Conservation (phyloP, 2,329 filamentous ascomycete genomes). For the Colletotrichum sp. region DNA sequence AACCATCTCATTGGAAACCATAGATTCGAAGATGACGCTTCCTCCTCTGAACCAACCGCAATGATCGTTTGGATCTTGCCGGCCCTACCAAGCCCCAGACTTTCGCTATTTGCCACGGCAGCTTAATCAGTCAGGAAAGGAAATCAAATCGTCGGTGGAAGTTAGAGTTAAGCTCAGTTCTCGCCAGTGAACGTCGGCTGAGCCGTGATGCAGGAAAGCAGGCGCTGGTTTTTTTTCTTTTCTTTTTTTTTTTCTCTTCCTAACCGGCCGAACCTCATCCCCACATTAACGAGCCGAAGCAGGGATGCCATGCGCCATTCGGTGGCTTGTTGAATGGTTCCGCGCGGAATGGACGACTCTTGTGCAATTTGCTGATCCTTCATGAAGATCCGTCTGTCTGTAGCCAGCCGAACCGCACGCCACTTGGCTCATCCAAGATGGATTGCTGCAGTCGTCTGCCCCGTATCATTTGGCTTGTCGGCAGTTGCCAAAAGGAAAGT, state of each 20-base stretch:
- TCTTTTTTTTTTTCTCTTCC: background rate
- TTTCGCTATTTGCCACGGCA: background rate
- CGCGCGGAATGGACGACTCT: background rate
- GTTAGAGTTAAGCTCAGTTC: background rate
- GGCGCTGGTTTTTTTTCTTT: background rate
- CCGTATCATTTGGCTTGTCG: background rate
- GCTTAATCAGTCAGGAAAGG: background rate
- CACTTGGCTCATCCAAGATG: background rate
- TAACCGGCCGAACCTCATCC: background rate
- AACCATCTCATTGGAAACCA: slow-evolving; percentile 4
- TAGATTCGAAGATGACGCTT: background rate
- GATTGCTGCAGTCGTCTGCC: background rate
- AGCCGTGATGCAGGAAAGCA: background rate
- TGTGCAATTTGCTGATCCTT: slow-evolving; percentile 10
- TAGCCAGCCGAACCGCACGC: background rate
- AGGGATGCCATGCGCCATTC: slow-evolving; percentile 13
- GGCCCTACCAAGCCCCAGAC: background rate
- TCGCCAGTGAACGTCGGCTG: background rate
- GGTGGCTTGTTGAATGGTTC: background rate
- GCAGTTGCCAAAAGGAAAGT: background rate
- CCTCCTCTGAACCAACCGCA: background rate
- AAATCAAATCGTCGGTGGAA: background rate
- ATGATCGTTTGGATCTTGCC: background rate
- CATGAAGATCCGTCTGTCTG: background rate
- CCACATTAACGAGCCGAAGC: background rate